These are phyloP conservation scores for Sarocladium oryzae DNA, from an alignment of 2,329 filamentous ascomycete species.

Conservation along the genomic window DNA sequence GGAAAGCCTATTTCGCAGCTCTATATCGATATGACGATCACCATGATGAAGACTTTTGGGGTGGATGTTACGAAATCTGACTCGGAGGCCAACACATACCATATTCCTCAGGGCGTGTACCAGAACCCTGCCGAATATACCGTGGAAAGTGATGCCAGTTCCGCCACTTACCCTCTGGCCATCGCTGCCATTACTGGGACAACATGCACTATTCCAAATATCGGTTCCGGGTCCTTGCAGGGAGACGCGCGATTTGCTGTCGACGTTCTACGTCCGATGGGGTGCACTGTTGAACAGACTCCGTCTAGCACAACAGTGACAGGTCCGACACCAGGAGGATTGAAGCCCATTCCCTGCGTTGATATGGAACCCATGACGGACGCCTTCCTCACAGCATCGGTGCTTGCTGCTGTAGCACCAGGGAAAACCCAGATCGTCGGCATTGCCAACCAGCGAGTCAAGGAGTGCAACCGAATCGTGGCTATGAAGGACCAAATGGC, in stretches of 20 bases:
- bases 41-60: conserved; percentile 95
- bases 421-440: conserved; percentile 82
- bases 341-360: conserved; percentile 72
- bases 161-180: conserved; percentile 90
- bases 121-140: conserved; percentile 78
- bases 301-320: conserved; percentile 85
- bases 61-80: conserved; percentile 70
- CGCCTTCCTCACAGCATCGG: conserved; percentile 91
- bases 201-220: conserved; percentile 93
- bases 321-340: conserved; percentile 66
- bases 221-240: conserved; percentile 85
- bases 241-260: conserved; percentile 92
- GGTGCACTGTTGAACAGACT: conserved; percentile 81
- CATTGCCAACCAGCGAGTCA: conserved; percentile 96
- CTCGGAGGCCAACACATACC: conserved; percentile 82
- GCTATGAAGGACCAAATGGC: conserved; percentile 93
- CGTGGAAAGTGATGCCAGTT: conserved; percentile 95
- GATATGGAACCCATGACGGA: conserved; percentile 99
- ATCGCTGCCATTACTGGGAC: conserved; percentile 94
- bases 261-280: conserved; percentile 87
- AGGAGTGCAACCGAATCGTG: conserved; percentile 93
- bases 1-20: conserved; percentile 94
- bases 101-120: conserved; percentile 82
- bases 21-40: conserved; percentile 98
- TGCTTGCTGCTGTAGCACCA: conserved; percentile 81